phyloP scores from a whole-genome alignment of 2,329 filamentous ascomycete genomes.

The Arthrinium puccinioides region DNA sequence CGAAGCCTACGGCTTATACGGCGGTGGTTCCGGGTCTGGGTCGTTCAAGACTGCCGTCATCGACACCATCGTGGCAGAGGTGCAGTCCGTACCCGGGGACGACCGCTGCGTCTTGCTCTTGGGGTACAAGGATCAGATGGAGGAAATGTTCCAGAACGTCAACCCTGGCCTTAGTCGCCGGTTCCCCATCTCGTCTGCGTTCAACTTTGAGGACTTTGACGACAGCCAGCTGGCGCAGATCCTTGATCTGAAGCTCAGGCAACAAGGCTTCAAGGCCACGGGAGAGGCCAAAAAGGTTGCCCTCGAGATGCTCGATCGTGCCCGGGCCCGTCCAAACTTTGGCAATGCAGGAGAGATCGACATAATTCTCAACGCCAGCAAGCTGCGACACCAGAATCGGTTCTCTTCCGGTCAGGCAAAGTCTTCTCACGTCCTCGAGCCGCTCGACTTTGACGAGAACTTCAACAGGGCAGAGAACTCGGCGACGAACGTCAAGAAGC shows the following conservation, averaged over 20 bases:
- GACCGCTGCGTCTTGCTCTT: slow-evolving; percentile 66
- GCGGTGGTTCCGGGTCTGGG: slow-evolving; percentile 25
- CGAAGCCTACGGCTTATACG: slow-evolving; percentile 64
- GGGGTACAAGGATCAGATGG: slow-evolving; percentile 64
- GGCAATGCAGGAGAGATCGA: slow-evolving; percentile 72
- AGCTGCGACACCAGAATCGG: slow-evolving; percentile 40
- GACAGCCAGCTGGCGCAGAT: slow-evolving; percentile 51
- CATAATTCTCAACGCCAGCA: slow-evolving; percentile 54
- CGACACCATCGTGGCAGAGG: slow-evolving; percentile 67
- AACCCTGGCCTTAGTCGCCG: slow-evolving; percentile 63
- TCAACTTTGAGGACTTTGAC: slow-evolving; percentile 62
- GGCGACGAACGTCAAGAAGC: slow-evolving; percentile 30
- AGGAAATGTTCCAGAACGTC: slow-evolving; percentile 64
- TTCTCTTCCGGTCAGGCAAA: slow-evolving; percentile 14
- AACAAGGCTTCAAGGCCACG: slow-evolving; percentile 45
- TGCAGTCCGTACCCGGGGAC: slow-evolving; percentile 62
- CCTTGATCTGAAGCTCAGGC: slow-evolving; percentile 54
- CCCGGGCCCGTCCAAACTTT: slow-evolving; percentile 58
- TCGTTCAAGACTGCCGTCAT: slow-evolving; percentile 57
- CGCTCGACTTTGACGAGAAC: slow-evolving; percentile 44
- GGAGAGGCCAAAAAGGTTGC: slow-evolving; percentile 44
- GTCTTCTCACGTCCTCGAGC: slow-evolving; percentile 16
- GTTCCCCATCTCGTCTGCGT: slow-evolving; percentile 57
- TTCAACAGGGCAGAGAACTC: slow-evolving; percentile 36
- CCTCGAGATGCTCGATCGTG: slow-evolving; percentile 51